These are phyloP conservation scores for Mucor lusitanicus DNA, from an alignment of 371 early-diverging fungal genomes.

Conservation along the genomic window DNA sequence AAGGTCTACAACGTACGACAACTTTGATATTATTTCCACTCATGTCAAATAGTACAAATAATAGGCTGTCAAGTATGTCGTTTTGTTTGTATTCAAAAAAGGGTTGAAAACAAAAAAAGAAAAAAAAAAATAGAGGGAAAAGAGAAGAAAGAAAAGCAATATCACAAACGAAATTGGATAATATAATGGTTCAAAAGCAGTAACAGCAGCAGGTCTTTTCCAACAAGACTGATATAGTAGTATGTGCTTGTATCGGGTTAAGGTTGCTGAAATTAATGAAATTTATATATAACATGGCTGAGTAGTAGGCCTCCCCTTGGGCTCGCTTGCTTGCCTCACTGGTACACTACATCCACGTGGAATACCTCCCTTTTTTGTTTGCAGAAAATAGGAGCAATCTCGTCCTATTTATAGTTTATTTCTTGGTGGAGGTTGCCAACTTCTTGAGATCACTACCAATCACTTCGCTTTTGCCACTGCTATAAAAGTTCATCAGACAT, in stretches of 20 bases:
- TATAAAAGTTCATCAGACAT: slow-evolving; percentile 49
- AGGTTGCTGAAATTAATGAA: background rate
- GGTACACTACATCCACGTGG: background rate
- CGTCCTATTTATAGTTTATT: slow-evolving; percentile 9
- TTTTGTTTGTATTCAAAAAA: background rate
- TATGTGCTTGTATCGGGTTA: background rate
- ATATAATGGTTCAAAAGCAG: background rate
- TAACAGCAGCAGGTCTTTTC: background rate
- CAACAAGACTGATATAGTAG: background rate
- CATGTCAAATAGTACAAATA: slow-evolving; percentile 7
- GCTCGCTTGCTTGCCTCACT: background rate
- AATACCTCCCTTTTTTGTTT: slow-evolving; percentile 2
- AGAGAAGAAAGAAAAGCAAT: background rate
- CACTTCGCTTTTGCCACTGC: slow-evolving; percentile 48
- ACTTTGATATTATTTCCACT: slow-evolving; percentile 26
- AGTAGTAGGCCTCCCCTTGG: background rate
- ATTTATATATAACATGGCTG: background rate
- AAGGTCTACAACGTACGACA: slow-evolving; percentile 27
- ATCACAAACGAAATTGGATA: background rate
- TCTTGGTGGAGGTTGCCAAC: slow-evolving; percentile 23
- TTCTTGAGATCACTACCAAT: slow-evolving; percentile 50
- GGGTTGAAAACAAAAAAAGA: slow-evolving; percentile 6
- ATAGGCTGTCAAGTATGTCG: background rate
- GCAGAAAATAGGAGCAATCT: slow-evolving; percentile 2
- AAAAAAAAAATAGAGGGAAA: background rate